These are phyloP conservation scores for Papiliotrema terrestris DNA, from an alignment of 1,284 basidiomycete species.

Conservation along the genomic window DNA sequence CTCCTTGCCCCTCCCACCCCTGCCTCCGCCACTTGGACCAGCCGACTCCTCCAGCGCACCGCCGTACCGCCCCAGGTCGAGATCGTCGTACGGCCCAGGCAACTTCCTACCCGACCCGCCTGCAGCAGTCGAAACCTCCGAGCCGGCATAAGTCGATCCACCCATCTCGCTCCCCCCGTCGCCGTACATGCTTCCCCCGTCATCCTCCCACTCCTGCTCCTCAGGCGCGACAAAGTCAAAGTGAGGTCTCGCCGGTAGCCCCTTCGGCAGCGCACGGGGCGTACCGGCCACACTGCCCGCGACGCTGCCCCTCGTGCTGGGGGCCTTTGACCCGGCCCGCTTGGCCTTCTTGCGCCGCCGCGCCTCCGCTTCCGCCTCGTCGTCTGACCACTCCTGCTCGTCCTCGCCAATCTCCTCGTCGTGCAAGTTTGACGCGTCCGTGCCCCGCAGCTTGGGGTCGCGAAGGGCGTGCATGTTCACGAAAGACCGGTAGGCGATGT, in stretches of 20 bases:
- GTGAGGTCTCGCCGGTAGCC: slow-evolving; percentile 34
- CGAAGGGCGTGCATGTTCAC: slow-evolving; percentile 51
- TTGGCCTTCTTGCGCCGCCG: slow-evolving; percentile 45
- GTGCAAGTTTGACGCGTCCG: slow-evolving; percentile 55
- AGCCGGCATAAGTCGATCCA: slow-evolving; percentile 16
- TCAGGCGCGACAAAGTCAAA: slow-evolving; percentile 36
- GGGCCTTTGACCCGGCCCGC: background rate
- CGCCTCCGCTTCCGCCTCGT: slow-evolving; percentile 55
- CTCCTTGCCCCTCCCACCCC: slow-evolving; percentile 17
- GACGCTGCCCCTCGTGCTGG: background rate
- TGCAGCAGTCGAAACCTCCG: slow-evolving; percentile 20
- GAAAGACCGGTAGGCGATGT: slow-evolving; percentile 47
- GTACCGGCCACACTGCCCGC: background rate
- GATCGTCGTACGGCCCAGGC: slow-evolving; percentile 28
- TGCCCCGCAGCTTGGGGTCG: slow-evolving; percentile 50
- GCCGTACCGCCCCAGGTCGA: background rate
- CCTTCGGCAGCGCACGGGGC: background rate
- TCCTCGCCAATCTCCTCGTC: slow-evolving; percentile 57
- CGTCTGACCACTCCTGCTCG: slow-evolving; percentile 57
- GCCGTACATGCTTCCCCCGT: slow-evolving; percentile 27
- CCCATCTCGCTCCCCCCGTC: slow-evolving; percentile 15
- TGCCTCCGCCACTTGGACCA: slow-evolving; percentile 2
- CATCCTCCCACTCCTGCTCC: slow-evolving; percentile 9
- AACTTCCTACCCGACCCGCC: slow-evolving; percentile 19
- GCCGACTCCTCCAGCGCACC: background rate